A percentile compares a stretch with the other conserved stretches of the same genome.
Evolutionary conservation across 2,329 filamentous ascomycete genomes (phyloP).

Genomic region (Epichloe sibirici): DNA sequence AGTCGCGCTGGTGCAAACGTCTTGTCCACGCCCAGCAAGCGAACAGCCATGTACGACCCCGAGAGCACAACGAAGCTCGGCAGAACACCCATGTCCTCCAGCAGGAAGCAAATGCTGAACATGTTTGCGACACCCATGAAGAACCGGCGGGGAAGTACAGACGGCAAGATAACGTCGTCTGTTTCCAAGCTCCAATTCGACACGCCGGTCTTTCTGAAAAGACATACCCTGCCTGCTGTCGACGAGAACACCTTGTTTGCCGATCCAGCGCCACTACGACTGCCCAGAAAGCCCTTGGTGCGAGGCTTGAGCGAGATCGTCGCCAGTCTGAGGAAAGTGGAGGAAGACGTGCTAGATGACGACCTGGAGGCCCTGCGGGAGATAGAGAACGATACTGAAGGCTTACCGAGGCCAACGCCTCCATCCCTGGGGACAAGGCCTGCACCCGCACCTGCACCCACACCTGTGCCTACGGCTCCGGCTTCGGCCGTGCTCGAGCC

Average conservation of each 20-base stretch:
- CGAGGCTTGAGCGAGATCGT: slow-evolving; percentile 65
- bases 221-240: slow-evolving; percentile 35
- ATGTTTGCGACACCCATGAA: slow-evolving; percentile 55
- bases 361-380: slow-evolving; percentile 65
- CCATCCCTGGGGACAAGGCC: slow-evolving; percentile 19
- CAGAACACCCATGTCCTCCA: slow-evolving; percentile 40
- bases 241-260: slow-evolving; percentile 42
- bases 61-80: slow-evolving; percentile 23
- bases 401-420: slow-evolving; percentile 11
- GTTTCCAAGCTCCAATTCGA: slow-evolving; percentile 47
- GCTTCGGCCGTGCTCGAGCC: slow-evolving; percentile 12
- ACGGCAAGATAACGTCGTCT: slow-evolving; percentile 33
- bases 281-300: slow-evolving; percentile 50
- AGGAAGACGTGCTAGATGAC: slow-evolving; percentile 59
- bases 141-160: slow-evolving; percentile 27
- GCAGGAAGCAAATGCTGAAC: slow-evolving; percentile 50
- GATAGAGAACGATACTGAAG: slow-evolving; percentile 41
- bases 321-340: slow-evolving; percentile 54
- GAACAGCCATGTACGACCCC: slow-evolving; percentile 18
- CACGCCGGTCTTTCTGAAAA: slow-evolving; percentile 59
- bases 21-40: slow-evolving; percentile 33
- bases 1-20: slow-evolving; percentile 16
- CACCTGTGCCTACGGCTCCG: not conserved
- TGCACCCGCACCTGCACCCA: slow-evolving; percentile 5
- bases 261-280: slow-evolving; percentile 35